Percentiles rank a stretch among this genome's conserved stretches.
Conservation (phyloP, 1,284 basidiomycete genomes). For the Fomitiporia mediterranea region DNA sequence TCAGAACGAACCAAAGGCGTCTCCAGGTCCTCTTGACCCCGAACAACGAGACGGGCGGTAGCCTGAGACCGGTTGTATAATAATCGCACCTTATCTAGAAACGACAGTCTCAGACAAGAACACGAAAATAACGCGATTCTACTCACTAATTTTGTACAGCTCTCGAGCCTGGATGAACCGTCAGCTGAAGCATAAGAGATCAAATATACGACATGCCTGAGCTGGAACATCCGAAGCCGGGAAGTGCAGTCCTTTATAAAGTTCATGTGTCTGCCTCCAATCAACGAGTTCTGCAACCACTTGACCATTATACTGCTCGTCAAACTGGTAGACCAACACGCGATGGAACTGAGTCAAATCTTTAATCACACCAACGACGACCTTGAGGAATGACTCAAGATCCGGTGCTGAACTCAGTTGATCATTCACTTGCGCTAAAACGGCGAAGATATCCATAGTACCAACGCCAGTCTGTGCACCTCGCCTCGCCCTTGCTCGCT, state of each 20-base stretch:
- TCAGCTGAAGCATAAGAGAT: too few species aligned
- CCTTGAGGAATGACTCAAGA: conserved; percentile 70
- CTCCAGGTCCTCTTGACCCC: conserved; percentile 62
- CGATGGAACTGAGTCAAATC: conserved; percentile 83
- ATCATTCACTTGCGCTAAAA: conserved; percentile 83
- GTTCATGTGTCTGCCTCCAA: conserved; percentile 75
- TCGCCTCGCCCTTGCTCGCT: conserved; percentile 24
- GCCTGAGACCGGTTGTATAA: conserved; percentile 77
- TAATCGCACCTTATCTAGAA: conserved; percentile 74
- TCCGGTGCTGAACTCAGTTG: conserved; percentile 72
- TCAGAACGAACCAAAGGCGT: conserved; percentile 51
- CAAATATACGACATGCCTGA: conserved; percentile 35
- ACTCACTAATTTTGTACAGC: conserved; percentile 43
- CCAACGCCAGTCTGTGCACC: conserved; percentile 41
- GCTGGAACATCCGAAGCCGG: conserved; percentile 55
- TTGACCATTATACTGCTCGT: conserved; percentile 69
- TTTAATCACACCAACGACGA: conserved; percentile 77
- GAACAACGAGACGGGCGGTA: conserved; percentile 75
- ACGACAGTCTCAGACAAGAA: not conserved
- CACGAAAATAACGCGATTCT: not conserved
- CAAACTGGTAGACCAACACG: conserved; percentile 86
- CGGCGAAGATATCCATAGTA: conserved; percentile 78
- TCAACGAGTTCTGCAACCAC: conserved; percentile 84
- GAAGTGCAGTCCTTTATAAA: conserved; percentile 76
- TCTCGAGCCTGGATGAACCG: conserved; percentile 36